Percentiles rank a stretch among this genome's conserved stretches.
Conservation (phyloP, 495 filamentous ascomycete species). For the Neurospora intermedia region DNA sequence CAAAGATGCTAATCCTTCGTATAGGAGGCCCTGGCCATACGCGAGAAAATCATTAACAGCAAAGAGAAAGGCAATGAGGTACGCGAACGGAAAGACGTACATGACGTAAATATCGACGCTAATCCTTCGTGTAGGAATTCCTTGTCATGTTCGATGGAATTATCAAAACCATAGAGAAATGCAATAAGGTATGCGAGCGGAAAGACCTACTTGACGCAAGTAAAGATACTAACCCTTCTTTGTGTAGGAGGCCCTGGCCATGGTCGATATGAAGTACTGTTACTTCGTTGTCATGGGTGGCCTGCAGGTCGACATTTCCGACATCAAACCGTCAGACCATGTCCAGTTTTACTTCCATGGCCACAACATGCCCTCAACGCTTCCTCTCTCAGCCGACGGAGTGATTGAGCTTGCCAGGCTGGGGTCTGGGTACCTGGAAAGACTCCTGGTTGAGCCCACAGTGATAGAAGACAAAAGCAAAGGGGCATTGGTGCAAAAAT, state of each 20-base stretch:
- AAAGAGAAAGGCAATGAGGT: no score
- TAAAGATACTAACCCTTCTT: neutral
- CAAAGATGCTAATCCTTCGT: neutral
- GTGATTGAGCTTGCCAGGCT: neutral
- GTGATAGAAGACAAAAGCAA: neutral
- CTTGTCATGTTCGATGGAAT: neutral
- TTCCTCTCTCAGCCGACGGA: neutral
- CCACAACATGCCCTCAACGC: neutral
- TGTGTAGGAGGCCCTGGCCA: neutral
- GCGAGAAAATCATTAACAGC: neutral
- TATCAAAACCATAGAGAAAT: neutral
- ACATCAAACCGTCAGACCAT: neutral
- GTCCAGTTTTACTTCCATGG: neutral
- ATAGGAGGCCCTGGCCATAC: neutral
- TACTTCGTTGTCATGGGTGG: neutral
- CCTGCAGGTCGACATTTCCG: neutral
- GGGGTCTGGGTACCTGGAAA: neutral
- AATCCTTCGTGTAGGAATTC: neutral
- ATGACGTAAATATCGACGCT: neutral
- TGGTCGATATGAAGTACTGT: neutral
- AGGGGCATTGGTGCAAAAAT: neutral
- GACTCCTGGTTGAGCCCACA: neutral
- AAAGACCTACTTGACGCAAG: neutral
- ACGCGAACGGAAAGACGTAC: neutral
- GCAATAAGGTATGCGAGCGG: neutral